Evolutionary conservation across 2,329 filamentous ascomycete species (phyloP).

Genomic region (Alternaria tenuissima): DNA sequence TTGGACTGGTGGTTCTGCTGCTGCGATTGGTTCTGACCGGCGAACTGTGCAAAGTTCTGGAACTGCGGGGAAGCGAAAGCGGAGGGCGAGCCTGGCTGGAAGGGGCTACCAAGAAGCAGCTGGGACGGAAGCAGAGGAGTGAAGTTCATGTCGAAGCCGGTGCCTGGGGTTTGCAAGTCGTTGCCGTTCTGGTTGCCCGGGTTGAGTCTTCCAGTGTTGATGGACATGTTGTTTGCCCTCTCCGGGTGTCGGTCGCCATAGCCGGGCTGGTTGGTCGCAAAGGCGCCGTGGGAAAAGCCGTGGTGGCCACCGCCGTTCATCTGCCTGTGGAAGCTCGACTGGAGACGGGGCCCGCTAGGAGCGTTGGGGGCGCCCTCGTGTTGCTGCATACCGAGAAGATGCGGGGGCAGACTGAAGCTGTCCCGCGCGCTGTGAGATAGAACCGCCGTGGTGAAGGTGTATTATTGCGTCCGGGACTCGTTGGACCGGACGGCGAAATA

Average conservation of each 20-base stretch:
- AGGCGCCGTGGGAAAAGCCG: constrained; percentile 91
- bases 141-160: constrained; percentile 97
- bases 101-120: constrained; percentile 92
- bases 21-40: constrained; percentile 64
- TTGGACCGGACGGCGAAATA: constrained; percentile 52
- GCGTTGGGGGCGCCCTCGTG: constrained; percentile 71
- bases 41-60: constrained; percentile 79
- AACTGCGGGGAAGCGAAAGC: constrained; percentile 93
- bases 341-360: constrained; percentile 63
- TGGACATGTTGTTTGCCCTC: constrained; percentile 84
- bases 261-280: constrained; percentile 81
- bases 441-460: constrained; percentile 79
- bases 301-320: constrained; percentile 71
- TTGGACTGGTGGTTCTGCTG: constrained; percentile 66
- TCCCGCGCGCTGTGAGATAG: constrained; percentile 80
- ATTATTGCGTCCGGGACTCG: constrained; percentile 64
- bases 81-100: constrained; percentile 91
- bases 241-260: constrained; percentile 89
- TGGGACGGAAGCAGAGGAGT: constrained; percentile 94
- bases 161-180: constrained; percentile 86
- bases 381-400: constrained; percentile 91
- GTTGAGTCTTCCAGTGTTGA: constrained; percentile 81
- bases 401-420: constrained; percentile 82
- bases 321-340: constrained; percentile 78
- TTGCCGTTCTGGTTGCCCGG: constrained; percentile 65